phyloP scores from a whole-genome alignment of 163 green algal species.

The Scenedesmus sp. region DNA sequence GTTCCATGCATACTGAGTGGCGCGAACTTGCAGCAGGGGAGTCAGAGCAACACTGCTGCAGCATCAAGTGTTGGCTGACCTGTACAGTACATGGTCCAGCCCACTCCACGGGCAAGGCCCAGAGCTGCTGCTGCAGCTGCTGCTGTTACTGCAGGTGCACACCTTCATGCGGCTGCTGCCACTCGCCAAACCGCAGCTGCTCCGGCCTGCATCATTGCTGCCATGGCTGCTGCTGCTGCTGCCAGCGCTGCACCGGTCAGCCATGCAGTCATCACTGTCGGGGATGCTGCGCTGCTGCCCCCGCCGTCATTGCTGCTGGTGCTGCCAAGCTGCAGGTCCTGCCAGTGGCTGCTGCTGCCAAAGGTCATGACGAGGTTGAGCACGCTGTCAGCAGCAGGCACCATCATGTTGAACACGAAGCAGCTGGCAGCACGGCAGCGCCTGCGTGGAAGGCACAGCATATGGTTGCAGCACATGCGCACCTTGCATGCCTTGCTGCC shows the following conservation, averaged over 20 bases:
- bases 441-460: slow-evolving; percentile 2
- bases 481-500: too few species aligned
- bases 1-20: too few species aligned
- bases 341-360: slow-evolving; percentile 21
- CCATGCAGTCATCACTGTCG: background rate
- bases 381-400: slow-evolving; percentile 16
- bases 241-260: background rate
- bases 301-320: slow-evolving; percentile 19
- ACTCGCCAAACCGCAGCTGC: background rate
- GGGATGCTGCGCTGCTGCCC: slow-evolving; percentile 8
- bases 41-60: too few species aligned
- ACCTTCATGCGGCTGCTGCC: slow-evolving; percentile 10
- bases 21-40: too few species aligned
- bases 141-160: background rate
- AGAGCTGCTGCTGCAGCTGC: background rate
- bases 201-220: background rate
- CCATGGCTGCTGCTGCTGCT: background rate
- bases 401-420: slow-evolving; percentile 59
- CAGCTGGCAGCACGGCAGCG: slow-evolving; percentile 79
- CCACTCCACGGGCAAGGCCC: background rate
- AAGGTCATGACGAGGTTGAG: slow-evolving; percentile 50
- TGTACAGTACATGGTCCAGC: slow-evolving; percentile 38
- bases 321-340: background rate
- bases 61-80: background rate
- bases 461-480: background rate